Evolutionary conservation across 306 rosid genomes (phyloP), one percentile per base, ranked within the genome.

Genomic region (Cyclanthera cordifolia): DNA sequence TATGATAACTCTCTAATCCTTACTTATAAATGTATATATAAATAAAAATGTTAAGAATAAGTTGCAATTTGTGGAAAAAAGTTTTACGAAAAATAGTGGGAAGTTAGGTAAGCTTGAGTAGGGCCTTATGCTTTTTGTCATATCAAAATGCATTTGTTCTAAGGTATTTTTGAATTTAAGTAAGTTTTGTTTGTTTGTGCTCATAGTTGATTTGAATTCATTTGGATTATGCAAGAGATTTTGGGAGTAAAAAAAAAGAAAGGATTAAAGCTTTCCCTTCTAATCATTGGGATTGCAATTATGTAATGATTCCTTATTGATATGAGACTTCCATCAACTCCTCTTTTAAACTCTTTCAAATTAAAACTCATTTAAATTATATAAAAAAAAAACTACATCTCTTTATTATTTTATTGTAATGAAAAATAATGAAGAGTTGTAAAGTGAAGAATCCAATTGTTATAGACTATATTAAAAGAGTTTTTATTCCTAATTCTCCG

Each of bases 211-310:
- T 61, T 61, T 61, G 51, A 37, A 61, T 39, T 17, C 8, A 3
- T 60, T 61, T 37, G 69, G 50, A 16, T 61, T 61, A 37, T 61
- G 50, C 39, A 61, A 60, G 34, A 61, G 43, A 49, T 19, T 54
- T 1, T 1, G 20, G 30, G 43, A 39, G 69, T 61, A 17, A 61
- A 61, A 61, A 61, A 61, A n/a, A n/a, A n/a, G 20, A 15, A 30
- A 34, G 6, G 49, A 60, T 60, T 17, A 19, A 34, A 54, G 23
- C 21, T 32, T 37, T 15, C 0, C 49, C n/a, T n/a, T 17, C 69
- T 61, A 61, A 61, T 61, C n/a, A 61, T 61, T 61, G 32, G 51
- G 69, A 39, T 39, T 39, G 68, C 51, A 37, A 34, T 19, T 3
- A 0, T 0, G 68, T 19, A 61, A 61, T 61, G 30, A 61, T 61